Conservation (phyloP, 805 yeast genomes). For the Metschnikowia koreensis region DNA sequence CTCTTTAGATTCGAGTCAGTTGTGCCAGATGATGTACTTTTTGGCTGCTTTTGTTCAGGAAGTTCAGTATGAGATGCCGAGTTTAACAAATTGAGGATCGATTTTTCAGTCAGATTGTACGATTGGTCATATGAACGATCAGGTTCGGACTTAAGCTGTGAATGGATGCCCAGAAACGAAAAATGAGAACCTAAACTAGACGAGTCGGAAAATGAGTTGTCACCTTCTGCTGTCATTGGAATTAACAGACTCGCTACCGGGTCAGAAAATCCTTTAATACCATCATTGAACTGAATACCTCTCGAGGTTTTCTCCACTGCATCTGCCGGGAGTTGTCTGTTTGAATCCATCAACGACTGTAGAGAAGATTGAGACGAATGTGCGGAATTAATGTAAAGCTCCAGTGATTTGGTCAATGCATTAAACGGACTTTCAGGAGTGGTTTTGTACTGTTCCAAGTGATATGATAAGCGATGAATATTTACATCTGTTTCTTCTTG, state of each 20-base stretch:
- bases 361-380: slow-evolving; percentile 43
- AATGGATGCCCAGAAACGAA: neutral
- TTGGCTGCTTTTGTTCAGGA: neutral
- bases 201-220: slow-evolving; percentile 12
- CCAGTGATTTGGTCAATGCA: slow-evolving; percentile 27
- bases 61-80: slow-evolving; percentile 19
- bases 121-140: slow-evolving; percentile 32
- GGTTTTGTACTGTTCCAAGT: slow-evolving; percentile 18
- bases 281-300: slow-evolving; percentile 40
- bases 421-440: slow-evolving; percentile 33
- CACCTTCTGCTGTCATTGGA: slow-evolving; percentile 19
- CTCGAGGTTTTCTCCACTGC: slow-evolving; percentile 12
- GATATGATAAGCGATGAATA: slow-evolving; percentile 35
- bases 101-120: slow-evolving; percentile 38
- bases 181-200: slow-evolving; percentile 8
- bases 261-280: slow-evolving; percentile 43
- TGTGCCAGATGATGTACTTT: too few species aligned
- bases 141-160: neutral
- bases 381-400: slow-evolving; percentile 20
- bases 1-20: neutral
- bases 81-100: slow-evolving; percentile 39
- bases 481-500: slow-evolving; percentile 30
- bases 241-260: slow-evolving; percentile 34
- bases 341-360: slow-evolving; percentile 20
- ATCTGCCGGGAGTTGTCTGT: slow-evolving; percentile 16